Evolutionary conservation across 2,329 filamentous ascomycete genomes (phyloP), one percentile per base, ranked within the genome.

Genomic region (Cladosporium sp.): DNA sequence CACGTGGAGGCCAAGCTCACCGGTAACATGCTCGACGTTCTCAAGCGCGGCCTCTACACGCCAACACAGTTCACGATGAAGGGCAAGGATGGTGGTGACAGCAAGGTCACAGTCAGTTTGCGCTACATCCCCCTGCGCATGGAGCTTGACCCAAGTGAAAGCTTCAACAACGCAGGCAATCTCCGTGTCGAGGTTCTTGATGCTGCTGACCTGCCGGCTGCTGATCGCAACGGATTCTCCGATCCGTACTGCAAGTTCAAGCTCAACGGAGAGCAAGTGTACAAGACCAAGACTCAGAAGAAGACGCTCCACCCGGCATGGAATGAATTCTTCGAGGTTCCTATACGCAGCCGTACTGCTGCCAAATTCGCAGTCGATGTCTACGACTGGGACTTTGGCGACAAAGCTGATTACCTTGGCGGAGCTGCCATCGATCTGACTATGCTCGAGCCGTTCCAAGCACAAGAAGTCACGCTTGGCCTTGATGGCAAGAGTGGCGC

Each of bases 111-210:
- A 65, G 89, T 99, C 70, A 95, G 89, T 76, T 82, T 97, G 68
- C 96, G 96, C 74, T 99, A 96, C 71, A 86, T 99, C 22, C 94
- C 94, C 0, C 86, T 97, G 60, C 86, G 90, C 77, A 99, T 99
- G 94, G 80, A 86, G 57, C 87, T 99, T 49, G 91, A 99, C 68
- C 89, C 94, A 0, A 91, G 87, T 67, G 94, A 99, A 75, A 97
- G 91, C 69, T 96, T 99, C 80, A 97, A 97, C 83, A 99, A 99
- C 75, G 96, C 96, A 85, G 94, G 94, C 59, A 92, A 86, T 58
- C 85, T 99, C 20, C 89, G 92, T 19, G 90, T 99, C n/a, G 91
- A 97, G 67, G 83, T 99, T 17, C 78, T 97, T 36, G 91, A 96
- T 72, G 94, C 87, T 17, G 78, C 83, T 8, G 87, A 96, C 59